phyloP scores from a whole-genome alignment of 495 filamentous ascomycete species.

The Podospora sp. region DNA sequence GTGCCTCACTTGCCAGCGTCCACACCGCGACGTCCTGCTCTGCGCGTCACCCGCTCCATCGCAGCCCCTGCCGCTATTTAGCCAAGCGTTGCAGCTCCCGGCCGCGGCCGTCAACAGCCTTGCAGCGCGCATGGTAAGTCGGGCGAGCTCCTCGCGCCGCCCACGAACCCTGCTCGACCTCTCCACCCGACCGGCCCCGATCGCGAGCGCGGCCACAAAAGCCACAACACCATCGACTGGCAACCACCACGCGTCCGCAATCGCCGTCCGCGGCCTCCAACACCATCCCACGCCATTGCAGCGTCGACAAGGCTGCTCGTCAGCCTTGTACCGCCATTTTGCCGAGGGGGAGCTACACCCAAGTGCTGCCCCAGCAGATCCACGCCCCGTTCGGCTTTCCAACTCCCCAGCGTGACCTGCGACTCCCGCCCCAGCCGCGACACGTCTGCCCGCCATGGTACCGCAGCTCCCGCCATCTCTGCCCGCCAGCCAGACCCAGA shows the following conservation, averaged over 20 bases:
- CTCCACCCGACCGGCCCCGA: conserved; percentile 38
- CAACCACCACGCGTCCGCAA: conserved; percentile 33
- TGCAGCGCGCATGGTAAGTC: conserved; percentile 33
- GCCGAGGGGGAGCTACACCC: neutral
- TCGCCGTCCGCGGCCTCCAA: conserved; percentile 5
- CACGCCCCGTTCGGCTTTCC: neutral
- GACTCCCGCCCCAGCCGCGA: neutral
- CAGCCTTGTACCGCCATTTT: conserved; percentile 29
- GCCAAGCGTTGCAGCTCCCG: conserved; percentile 27
- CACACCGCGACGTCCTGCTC: neutral
- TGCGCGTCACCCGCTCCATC: conserved; percentile 1
- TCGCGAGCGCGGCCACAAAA: conserved; percentile 38
- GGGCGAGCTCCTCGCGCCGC: conserved; percentile 8
- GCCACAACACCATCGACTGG: conserved; percentile 30
- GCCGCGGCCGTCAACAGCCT: conserved; percentile 24
- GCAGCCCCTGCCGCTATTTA: conserved; percentile 15
- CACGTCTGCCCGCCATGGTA: conserved; percentile 34
- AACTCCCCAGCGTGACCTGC: neutral
- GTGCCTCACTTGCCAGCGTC: conserved; percentile 1
- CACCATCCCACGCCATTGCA: neutral
- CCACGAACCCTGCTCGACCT: conserved; percentile 35
- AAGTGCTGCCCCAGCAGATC: neutral
- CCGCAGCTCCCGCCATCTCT: conserved; percentile 8
- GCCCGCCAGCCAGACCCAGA: neutral
- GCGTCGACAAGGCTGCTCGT: conserved; percentile 37